A percentile compares a stretch with the other conserved stretches of the same genome.
These are phyloP conservation scores for Streptanthus diversifolius DNA, from an alignment of 345 rosid species.

Conservation along the genomic window DNA sequence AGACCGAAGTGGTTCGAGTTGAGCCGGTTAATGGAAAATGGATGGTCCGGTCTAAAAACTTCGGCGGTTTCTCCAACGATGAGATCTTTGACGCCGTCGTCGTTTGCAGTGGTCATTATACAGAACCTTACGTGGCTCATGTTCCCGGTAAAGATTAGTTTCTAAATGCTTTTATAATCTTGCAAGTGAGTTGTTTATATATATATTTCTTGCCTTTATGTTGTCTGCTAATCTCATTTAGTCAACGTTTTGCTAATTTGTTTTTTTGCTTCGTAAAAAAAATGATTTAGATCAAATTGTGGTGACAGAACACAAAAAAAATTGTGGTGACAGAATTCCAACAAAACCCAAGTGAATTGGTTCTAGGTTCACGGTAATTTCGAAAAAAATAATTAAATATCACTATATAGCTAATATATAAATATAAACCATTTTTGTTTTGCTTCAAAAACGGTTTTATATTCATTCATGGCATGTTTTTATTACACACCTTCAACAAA, in stretches of 20 bases:
- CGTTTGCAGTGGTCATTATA: constrained; percentile 61
- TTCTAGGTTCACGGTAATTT: neutral
- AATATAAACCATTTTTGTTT: neutral
- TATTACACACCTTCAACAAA: neutral
- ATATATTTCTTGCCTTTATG: neutral
- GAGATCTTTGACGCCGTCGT: constrained; percentile 69
- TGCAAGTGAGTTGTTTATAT: neutral
- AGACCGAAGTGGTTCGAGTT: constrained; percentile 51
- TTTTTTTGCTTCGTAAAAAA: no score
- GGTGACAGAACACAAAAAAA: neutral
- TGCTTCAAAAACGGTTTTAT: no score
- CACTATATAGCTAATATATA: neutral
- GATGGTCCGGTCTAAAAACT: constrained; percentile 45
- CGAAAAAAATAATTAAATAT: no score
- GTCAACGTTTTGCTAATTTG: neutral
- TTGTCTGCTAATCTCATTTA: neutral
- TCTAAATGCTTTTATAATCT: neutral
- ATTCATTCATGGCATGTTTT: neutral
- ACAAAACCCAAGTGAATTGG: neutral
- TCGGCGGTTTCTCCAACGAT: constrained; percentile 13
- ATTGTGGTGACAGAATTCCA: no score
- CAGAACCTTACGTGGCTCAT: constrained; percentile 55
- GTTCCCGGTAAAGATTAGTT: constrained; percentile 43
- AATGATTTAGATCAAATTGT: neutral
- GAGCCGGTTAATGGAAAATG: constrained; percentile 38